Conservation (phyloP, 805 yeast species). For the Pichia kluyveri region DNA sequence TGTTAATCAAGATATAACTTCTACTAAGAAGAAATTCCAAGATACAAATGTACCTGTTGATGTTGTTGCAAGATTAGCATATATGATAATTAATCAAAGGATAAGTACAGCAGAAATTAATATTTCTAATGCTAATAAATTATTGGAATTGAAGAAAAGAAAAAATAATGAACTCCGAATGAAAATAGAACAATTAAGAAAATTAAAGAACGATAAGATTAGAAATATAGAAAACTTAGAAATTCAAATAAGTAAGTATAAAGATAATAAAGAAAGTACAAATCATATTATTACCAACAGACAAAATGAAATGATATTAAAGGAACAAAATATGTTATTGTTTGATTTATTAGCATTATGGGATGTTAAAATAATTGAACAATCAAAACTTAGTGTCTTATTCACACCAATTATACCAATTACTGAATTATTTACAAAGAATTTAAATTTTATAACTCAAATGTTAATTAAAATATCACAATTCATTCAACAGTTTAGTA, state of each 20-base stretch:
- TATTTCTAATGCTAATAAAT: neutral
- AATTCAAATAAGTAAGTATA: too few relatives aligned
- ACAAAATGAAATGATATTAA: conserved; percentile 1
- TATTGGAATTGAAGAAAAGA: neutral
- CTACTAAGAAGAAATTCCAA: neutral
- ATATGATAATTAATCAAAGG: conserved; percentile 24
- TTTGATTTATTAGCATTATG: conserved; percentile 4
- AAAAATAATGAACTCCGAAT: conserved; percentile 11
- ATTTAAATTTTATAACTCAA: conserved; percentile 14
- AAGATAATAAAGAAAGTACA: too few relatives aligned
- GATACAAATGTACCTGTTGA: conserved; percentile 11
- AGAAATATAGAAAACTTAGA: neutral
- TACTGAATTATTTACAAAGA: conserved; percentile 12
- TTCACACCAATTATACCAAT: conserved; percentile 22
- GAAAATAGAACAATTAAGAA: neutral
- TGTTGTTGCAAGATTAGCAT: conserved; percentile 23
- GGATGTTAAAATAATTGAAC: conserved; percentile 2
- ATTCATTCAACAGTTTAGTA: conserved; percentile 12
- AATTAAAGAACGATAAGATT: neutral
- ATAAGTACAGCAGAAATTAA: neutral
- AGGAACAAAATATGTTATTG: neutral
- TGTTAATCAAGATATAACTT: conserved; percentile 2
- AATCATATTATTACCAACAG: neutral
- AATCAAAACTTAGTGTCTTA: conserved; percentile 8
- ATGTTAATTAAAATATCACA: conserved; percentile 15